A percentile compares a stretch with the other conserved stretches of the same genome.
Evolutionary conservation across 1,139 yeast species (phyloP).

Genomic region (Scheffersomyces illinoinensis): DNA sequence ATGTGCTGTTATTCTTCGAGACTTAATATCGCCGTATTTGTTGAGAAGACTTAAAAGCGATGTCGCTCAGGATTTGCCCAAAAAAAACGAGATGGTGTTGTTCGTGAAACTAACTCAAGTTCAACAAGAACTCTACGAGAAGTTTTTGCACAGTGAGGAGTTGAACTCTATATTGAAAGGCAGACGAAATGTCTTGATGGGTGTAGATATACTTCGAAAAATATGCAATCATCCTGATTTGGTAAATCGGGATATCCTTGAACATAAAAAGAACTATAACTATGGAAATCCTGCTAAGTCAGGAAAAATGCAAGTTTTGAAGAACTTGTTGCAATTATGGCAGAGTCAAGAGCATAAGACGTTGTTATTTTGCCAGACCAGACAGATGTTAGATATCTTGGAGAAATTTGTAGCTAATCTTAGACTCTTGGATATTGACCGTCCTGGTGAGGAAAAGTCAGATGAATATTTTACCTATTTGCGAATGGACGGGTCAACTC

Average conservation of each 20-base stretch:
- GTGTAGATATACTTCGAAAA: conserved; percentile 86
- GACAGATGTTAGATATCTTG: conserved; percentile 89
- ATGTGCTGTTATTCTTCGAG: conserved; percentile 89
- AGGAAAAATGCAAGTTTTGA: conserved; percentile 90
- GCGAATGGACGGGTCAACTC: conserved; percentile 95
- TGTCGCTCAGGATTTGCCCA: conserved; percentile 95
- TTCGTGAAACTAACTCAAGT: conserved; percentile 81
- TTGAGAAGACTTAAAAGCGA: conserved; percentile 86
- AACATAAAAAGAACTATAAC: conserved; percentile 41
- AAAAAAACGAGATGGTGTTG: conserved; percentile 89
- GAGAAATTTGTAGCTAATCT: conserved; percentile 58
- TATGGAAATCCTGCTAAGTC: conserved; percentile 73
- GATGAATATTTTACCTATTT: conserved; percentile 46
- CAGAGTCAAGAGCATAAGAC: conserved; percentile 74
- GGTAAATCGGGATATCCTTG: conserved; percentile 54
- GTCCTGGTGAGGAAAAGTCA: conserved; percentile 16
- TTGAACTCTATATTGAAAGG: conserved; percentile 73
- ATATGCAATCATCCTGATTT: conserved; percentile 97
- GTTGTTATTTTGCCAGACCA: conserved; percentile 82
- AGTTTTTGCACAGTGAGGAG: conserved; percentile 76
- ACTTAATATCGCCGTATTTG: conserved; percentile 85
- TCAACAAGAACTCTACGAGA: conserved; percentile 74
- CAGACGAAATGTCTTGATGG: conserved; percentile 77
- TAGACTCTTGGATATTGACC: conserved; percentile 25
- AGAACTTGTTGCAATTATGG: conserved; percentile 77